phyloP scores from a whole-genome alignment of 208 protist species.

The Trypanosoma vivax region DNA sequence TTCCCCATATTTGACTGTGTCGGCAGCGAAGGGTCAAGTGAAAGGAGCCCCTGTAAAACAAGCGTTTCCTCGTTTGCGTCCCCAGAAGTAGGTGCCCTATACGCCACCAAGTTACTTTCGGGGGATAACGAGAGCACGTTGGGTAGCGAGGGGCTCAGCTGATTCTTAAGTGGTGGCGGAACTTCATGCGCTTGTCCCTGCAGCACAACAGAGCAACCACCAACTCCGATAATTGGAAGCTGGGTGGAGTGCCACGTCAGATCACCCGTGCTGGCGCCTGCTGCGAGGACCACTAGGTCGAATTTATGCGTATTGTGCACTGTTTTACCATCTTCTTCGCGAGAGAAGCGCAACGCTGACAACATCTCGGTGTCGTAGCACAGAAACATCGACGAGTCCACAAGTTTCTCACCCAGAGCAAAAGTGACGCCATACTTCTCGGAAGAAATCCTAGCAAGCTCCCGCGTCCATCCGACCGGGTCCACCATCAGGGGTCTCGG shows the following conservation, averaged over 20 bases:
- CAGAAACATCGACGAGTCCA: constrained; percentile 45
- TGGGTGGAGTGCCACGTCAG: constrained; percentile 51
- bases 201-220: constrained; percentile 27
- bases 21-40: constrained; percentile 35
- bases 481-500: constrained; percentile 53
- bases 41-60: constrained; percentile 48
- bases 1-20: constrained; percentile 1
- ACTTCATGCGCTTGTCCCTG: background rate
- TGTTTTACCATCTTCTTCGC: constrained; percentile 12
- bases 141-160: background rate
- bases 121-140: constrained; percentile 13
- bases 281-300: constrained; percentile 76
- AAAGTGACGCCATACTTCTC: constrained; percentile 56
- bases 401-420: constrained; percentile 38
- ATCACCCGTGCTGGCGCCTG: constrained; percentile 43
- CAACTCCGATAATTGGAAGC: constrained; percentile 62
- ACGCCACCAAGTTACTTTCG: constrained; percentile 8
- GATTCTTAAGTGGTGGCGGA: background rate
- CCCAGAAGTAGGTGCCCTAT: background rate
- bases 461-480: constrained; percentile 65
- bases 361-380: constrained; percentile 57
- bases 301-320: constrained; percentile 24
- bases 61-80: constrained; percentile 9
- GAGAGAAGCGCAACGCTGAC: constrained; percentile 45
- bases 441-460: constrained; percentile 43